Conservation (phyloP, 805 yeast species). For the Ogataea methanolica region DNA sequence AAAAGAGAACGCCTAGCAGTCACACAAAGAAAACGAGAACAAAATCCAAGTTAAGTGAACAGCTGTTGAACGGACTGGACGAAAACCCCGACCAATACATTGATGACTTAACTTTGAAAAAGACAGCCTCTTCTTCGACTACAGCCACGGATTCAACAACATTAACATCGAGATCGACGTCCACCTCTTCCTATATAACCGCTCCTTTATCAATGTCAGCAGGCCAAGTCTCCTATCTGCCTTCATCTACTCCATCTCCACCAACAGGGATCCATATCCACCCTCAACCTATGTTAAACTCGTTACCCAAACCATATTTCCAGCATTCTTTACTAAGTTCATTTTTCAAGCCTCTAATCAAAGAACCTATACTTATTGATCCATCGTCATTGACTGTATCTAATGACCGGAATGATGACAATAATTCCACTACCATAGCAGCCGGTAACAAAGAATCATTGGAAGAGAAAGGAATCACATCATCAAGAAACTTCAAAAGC, state of each 20-base stretch:
- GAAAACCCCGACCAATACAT: neutral
- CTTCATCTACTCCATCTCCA: slow-evolving; percentile 5
- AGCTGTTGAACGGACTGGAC: neutral
- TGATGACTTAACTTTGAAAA: neutral
- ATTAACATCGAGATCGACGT: neutral
- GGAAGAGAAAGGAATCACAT: neutral
- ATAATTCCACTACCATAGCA: neutral
- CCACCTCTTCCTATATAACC: neutral
- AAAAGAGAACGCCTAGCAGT: neutral
- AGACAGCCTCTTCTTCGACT: neutral
- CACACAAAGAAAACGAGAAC: neutral
- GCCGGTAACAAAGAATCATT: neutral
- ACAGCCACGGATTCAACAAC: neutral
- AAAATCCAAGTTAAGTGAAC: slow-evolving; percentile 1
- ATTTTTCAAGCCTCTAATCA: slow-evolving; percentile 21
- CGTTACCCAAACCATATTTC: slow-evolving; percentile 10
- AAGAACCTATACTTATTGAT: slow-evolving; percentile 22
- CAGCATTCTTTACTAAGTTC: slow-evolving; percentile 14
- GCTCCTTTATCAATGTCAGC: neutral
- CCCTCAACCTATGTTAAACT: slow-evolving; percentile 22
- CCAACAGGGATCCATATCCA: slow-evolving; percentile 1
- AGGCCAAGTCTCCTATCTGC: slow-evolving; percentile 24
- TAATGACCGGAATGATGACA: neutral
- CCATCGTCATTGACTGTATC: neutral
- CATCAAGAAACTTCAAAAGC: neutral